Evolutionary conservation across 2,329 filamentous ascomycete species (phyloP).

Genomic region (Diaporthe velutina): DNA sequence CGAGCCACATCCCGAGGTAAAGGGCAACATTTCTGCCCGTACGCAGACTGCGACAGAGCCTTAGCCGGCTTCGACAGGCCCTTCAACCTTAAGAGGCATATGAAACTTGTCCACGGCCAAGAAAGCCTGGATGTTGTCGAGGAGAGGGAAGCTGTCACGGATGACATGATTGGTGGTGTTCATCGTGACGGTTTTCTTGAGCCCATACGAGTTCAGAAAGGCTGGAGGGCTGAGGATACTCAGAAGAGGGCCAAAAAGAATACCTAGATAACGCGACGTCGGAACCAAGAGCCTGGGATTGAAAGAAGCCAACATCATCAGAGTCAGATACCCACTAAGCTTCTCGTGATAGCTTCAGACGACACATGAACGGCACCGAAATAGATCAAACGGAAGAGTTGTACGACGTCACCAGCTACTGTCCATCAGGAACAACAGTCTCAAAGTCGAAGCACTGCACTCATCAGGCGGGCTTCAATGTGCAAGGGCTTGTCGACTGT

Average conservation of each 20-base stretch:
- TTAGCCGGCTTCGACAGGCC: conserved; percentile 53
- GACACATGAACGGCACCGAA: too few relatives aligned
- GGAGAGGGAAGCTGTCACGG: conserved; percentile 55
- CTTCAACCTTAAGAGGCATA: conserved; percentile 56
- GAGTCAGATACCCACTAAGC: background rate
- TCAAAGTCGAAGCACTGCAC: too few relatives aligned
- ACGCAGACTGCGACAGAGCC: conserved; percentile 52
- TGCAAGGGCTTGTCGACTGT: too few relatives aligned
- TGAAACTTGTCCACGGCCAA: conserved; percentile 57
- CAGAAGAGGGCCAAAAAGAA: conserved; percentile 38
- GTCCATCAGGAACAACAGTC: too few relatives aligned
- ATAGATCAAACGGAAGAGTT: too few relatives aligned
- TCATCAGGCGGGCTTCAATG: too few relatives aligned
- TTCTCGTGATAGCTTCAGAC: background rate
- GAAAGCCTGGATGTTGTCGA: conserved; percentile 12
- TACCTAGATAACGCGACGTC: background rate
- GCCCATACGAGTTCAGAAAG: conserved; percentile 62
- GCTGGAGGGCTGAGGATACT: conserved; percentile 59
- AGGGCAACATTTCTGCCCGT: conserved; percentile 51
- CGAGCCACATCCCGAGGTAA: conserved; percentile 42
- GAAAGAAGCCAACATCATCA: background rate
- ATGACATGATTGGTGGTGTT: conserved; percentile 71
- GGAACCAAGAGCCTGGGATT: background rate
- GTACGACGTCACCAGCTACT: too few relatives aligned
- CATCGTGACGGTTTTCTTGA: conserved; percentile 77